These are phyloP conservation scores for Ambrosia artemisiifolia DNA, from an alignment of 129 eudicot species.

Conservation along the genomic window DNA sequence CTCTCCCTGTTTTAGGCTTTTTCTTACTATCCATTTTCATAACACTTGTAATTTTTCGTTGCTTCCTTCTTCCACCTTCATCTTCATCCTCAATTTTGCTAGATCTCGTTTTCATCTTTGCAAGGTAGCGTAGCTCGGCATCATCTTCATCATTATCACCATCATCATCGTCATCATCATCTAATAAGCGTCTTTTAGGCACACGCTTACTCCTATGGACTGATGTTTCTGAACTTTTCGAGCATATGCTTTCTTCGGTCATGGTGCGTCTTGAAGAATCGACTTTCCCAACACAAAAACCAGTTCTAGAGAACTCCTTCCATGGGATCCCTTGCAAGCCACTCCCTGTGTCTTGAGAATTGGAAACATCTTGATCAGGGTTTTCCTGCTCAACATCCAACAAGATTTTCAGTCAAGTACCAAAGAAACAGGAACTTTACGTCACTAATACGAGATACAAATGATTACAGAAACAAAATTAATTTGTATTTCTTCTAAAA, in stretches of 20 bases:
- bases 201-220: constrained; percentile 49
- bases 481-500: neutral
- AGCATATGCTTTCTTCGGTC: neutral
- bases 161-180: constrained; percentile 39
- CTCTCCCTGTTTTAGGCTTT: constrained; percentile 33
- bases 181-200: constrained; percentile 40
- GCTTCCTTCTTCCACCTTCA: constrained; percentile 40
- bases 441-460: neutral
- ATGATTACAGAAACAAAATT: neutral
- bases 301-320: constrained; percentile 64
- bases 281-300: constrained; percentile 43
- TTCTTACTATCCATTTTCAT: constrained; percentile 35
- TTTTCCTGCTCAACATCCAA: constrained; percentile 36
- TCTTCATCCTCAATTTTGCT: constrained; percentile 38
- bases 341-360: constrained; percentile 21
- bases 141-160: constrained; percentile 44
- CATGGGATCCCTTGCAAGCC: constrained; percentile 60
- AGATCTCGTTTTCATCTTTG: constrained; percentile 51
- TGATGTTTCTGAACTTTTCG: neutral
- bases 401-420: neutral
- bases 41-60: constrained; percentile 38
- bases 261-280: constrained; percentile 21
- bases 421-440: neutral
- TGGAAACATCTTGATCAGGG: constrained; percentile 17
- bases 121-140: constrained; percentile 81